A percentile compares a stretch with the other conserved stretches of the same genome.
phyloP scores from a whole-genome alignment of 2,329 filamentous ascomycete species.

The Alternaria ventricosa region DNA sequence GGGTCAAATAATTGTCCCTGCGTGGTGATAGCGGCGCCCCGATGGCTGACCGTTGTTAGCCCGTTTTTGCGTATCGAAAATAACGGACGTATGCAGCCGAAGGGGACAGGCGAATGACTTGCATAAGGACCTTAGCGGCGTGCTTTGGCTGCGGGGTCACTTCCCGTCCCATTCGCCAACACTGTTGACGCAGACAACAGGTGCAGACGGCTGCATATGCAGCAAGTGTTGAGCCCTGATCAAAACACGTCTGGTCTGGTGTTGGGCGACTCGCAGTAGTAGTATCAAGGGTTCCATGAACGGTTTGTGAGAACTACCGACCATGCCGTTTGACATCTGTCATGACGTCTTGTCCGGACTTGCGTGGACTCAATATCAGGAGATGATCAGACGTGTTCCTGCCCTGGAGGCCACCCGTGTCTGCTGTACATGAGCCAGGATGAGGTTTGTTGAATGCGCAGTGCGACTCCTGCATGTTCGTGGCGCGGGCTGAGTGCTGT shows the following conservation, averaged over 20 bases:
- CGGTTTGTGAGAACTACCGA: background rate
- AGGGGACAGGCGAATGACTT: conserved; percentile 45
- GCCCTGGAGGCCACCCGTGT: background rate
- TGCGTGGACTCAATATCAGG: conserved; percentile 2
- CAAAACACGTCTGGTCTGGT: background rate
- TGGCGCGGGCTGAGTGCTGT: conserved; percentile 9
- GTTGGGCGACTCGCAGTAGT: conserved; percentile 1
- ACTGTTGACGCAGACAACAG: conserved; percentile 15
- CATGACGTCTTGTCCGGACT: conserved; percentile 9
- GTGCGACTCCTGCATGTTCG: conserved; percentile 17
- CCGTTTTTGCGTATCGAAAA: conserved; percentile 27
- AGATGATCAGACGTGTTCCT: background rate
- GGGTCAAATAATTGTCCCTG: conserved; percentile 29
- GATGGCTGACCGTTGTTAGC: conserved; percentile 31
- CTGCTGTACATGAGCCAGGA: conserved; percentile 4
- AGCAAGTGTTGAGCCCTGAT: conserved; percentile 21
- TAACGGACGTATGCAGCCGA: conserved; percentile 30
- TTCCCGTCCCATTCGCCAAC: conserved; percentile 33
- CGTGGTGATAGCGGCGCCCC: conserved; percentile 24
- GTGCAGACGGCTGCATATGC: conserved; percentile 26
- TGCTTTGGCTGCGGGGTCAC: conserved; percentile 38
- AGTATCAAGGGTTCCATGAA: background rate
- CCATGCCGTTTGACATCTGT: background rate
- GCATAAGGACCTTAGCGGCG: conserved; percentile 41
- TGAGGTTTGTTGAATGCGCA: conserved; percentile 9